phyloP scores from a whole-genome alignment of 163 green algal genomes.

The Scenedesmus sp. region DNA sequence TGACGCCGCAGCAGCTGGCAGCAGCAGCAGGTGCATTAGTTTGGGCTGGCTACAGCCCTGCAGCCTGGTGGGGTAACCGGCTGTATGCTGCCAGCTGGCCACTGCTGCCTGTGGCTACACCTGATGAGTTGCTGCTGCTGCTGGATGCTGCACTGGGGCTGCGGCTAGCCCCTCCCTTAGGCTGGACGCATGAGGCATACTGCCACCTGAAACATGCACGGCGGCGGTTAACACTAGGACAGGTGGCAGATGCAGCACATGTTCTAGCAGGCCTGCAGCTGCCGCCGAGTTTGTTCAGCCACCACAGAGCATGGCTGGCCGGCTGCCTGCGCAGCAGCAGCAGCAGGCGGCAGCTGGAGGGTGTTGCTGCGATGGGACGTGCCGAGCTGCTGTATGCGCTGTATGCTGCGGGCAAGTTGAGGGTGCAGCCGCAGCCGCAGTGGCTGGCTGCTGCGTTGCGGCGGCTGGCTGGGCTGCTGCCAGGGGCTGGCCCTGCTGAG shows the following conservation, averaged over 20 bases:
- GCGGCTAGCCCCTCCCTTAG: not conserved
- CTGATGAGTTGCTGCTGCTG: constrained; percentile 42
- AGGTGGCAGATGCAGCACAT: constrained; percentile 47
- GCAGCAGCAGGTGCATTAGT: constrained; percentile 14
- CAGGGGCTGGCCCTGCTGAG: constrained; percentile 23
- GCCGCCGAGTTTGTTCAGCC: not conserved
- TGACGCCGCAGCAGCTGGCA: constrained; percentile 37
- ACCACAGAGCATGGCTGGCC: constrained; percentile 28
- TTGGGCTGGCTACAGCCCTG: constrained; percentile 13
- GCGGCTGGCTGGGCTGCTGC: constrained; percentile 18
- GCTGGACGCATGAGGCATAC: constrained; percentile 34
- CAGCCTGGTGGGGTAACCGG: constrained; percentile 2
- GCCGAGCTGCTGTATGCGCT: constrained; percentile 45
- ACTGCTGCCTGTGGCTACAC: constrained; percentile 29
- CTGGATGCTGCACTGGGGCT: constrained; percentile 35
- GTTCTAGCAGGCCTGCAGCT: constrained; percentile 29
- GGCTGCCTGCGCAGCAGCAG: not conserved
- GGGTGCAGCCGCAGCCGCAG: not conserved
- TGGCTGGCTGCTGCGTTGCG: constrained; percentile 22
- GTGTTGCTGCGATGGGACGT: not conserved
- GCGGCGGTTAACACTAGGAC: not conserved
- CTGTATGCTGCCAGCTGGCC: not conserved
- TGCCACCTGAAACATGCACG: not conserved
- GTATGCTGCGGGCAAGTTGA: constrained; percentile 31
- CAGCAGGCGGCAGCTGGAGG: not conserved